A percentile compares a stretch with the other conserved stretches of the same genome.
These are phyloP conservation scores for Cyclocybe cylindracea DNA, from an alignment of 768 basidiomycete genomes.

Conservation along the genomic window DNA sequence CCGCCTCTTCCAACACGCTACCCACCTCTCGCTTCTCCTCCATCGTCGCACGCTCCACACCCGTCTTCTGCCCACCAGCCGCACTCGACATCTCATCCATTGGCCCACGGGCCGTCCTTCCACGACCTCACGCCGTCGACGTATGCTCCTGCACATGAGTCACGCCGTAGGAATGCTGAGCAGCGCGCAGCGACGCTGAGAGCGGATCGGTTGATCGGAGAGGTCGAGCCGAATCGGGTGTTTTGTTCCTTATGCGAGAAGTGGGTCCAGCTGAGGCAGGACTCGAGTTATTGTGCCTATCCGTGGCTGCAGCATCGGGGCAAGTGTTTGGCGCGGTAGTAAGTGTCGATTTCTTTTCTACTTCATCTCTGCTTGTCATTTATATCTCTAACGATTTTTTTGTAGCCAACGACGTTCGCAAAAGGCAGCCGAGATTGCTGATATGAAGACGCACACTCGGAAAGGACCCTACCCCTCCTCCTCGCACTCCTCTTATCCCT, in stretches of 20 bases:
- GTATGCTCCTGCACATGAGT: slow-evolving; percentile 62
- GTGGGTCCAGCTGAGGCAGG: slow-evolving; percentile 83
- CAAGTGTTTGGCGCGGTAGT: slow-evolving; percentile 77
- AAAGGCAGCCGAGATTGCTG: slow-evolving; percentile 54
- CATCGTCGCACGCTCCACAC: slow-evolving; percentile 1
- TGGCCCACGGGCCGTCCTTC: slow-evolving; percentile 1
- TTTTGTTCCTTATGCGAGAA: slow-evolving; percentile 77
- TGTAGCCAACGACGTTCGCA: slow-evolving; percentile 56
- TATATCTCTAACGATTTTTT: slow-evolving; percentile 15
- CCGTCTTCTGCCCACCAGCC: neutral
- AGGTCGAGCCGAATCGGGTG: slow-evolving; percentile 74
- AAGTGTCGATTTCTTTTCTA: slow-evolving; percentile 27
- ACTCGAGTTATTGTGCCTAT: slow-evolving; percentile 78
- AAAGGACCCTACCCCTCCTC: neutral
- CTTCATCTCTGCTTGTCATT: slow-evolving; percentile 1
- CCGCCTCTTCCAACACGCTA: neutral
- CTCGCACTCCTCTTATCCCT: neutral
- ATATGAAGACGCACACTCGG: slow-evolving; percentile 32
- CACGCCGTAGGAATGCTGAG: slow-evolving; percentile 74
- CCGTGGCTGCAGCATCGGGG: slow-evolving; percentile 80
- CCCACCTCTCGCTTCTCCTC: neutral
- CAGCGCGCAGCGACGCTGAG: slow-evolving; percentile 74
- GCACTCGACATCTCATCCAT: neutral
- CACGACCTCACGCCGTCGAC: slow-evolving; percentile 58
- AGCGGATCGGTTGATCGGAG: slow-evolving; percentile 62